Conservation (phyloP, 345 rosid species). For the Anacardium occidentale region DNA sequence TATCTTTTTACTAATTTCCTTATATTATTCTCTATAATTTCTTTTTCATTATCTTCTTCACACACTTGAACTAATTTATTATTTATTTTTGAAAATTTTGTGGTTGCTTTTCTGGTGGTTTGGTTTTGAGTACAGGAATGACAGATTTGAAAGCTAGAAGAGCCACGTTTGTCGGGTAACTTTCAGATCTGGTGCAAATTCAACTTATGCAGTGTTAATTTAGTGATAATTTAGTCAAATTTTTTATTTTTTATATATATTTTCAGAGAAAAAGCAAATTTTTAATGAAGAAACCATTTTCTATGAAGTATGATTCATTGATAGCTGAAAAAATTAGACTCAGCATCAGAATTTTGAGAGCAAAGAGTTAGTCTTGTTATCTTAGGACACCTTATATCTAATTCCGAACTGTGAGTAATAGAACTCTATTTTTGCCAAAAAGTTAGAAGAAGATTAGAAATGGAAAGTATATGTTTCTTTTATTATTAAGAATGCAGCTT, state of each 20-base stretch:
- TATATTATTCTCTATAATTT: slow-evolving; percentile 5
- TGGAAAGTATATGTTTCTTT: background rate
- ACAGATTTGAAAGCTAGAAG: slow-evolving; percentile 39
- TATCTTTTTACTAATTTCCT: no score
- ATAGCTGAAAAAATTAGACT: background rate
- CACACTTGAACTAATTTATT: background rate
- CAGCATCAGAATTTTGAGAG: background rate
- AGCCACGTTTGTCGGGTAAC: slow-evolving; percentile 38
- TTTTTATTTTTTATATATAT: no score
- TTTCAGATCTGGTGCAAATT: slow-evolving; percentile 55
- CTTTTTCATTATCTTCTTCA: slow-evolving; percentile 11
- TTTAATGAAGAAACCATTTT: background rate
- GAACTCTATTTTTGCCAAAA: background rate
- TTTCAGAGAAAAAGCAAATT: no score
- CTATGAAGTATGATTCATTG: background rate
- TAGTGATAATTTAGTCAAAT: background rate
- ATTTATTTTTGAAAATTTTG: background rate
- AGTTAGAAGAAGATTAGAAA: background rate
- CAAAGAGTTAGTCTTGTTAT: background rate
- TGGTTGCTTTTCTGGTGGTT: slow-evolving; percentile 10
- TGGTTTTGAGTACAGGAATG: slow-evolving; percentile 35
- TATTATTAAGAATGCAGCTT: background rate
- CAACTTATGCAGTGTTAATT: background rate
- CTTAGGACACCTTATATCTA: no score
- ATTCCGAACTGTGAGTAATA: background rate